Conservation (phyloP, 306 rosid genomes). For the Hippophae gyantsensis region DNA sequence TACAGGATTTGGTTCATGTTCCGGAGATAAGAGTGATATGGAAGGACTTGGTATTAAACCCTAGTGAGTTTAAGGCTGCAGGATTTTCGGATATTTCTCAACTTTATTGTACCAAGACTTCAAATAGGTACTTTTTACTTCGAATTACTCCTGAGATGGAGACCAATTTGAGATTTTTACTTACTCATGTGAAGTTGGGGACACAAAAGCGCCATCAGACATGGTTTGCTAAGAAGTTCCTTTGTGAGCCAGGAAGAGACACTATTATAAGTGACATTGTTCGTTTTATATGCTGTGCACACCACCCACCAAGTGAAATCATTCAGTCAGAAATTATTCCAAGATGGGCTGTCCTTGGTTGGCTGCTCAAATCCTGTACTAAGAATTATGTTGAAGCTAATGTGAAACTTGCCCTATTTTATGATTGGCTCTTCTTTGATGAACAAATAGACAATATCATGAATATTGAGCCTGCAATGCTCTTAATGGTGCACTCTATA, state of each 20-base stretch:
- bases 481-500: constrained; percentile 63
- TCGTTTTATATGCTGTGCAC: constrained; percentile 71
- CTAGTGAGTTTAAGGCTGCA: constrained; percentile 27
- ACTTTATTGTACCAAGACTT: constrained; percentile 47
- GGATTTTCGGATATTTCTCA: constrained; percentile 50
- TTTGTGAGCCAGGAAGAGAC: constrained; percentile 43
- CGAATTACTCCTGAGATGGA: constrained; percentile 74
- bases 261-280: constrained; percentile 54
- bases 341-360: constrained; percentile 84
- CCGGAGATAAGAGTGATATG: constrained; percentile 51
- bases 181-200: constrained; percentile 64
- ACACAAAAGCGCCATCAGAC: constrained; percentile 53
- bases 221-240: constrained; percentile 67
- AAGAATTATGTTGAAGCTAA: constrained; percentile 39
- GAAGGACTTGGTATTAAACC: constrained; percentile 48
- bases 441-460: constrained; percentile 52
- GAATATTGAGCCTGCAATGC: constrained; percentile 80
- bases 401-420: constrained; percentile 63
- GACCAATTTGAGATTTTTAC: constrained; percentile 50
- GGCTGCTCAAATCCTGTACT: constrained; percentile 55
- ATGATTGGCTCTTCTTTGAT: constrained; percentile 84
- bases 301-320: constrained; percentile 79
- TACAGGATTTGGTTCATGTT: constrained; percentile 61
- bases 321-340: constrained; percentile 75
- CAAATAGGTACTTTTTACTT: constrained; percentile 45